These are phyloP conservation scores for Phytophthora cajani DNA, from an alignment of 352 stramenopile species.

Conservation along the genomic window DNA sequence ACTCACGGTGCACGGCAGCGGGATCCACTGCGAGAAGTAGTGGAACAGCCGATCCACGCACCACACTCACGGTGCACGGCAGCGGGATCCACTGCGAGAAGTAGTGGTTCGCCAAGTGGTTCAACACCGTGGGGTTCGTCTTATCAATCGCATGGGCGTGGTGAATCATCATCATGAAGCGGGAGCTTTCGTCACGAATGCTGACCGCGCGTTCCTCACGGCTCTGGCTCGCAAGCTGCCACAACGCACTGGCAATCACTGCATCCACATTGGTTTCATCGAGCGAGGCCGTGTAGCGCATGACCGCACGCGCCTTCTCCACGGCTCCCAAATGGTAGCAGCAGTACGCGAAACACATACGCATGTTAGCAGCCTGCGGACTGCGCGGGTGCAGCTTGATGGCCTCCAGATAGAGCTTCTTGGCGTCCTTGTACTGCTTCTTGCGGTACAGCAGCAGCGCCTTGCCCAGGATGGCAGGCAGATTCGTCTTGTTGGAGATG, in stretches of 20 bases:
- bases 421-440: constrained; percentile 90
- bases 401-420: constrained; percentile 93
- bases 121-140: constrained; percentile 92
- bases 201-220: constrained; percentile 77
- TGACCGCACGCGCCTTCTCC: constrained; percentile 85
- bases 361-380: constrained; percentile 89
- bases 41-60: constrained; percentile 92
- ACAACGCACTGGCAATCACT: constrained; percentile 93
- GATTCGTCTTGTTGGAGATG: constrained; percentile 89
- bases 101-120: constrained; percentile 98
- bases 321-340: constrained; percentile 95
- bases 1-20: constrained; percentile 85
- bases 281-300: constrained; percentile 84
- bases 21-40: constrained; percentile 98
- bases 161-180: constrained; percentile 92
- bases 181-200: constrained; percentile 88
- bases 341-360: constrained; percentile 97
- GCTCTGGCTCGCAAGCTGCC: constrained; percentile 88
- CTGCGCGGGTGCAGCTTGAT: constrained; percentile 94
- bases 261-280: constrained; percentile 95
- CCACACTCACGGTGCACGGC: constrained; percentile 85
- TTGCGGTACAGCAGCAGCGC: constrained; percentile 88
- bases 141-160: constrained; percentile 92
- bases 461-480: constrained; percentile 87
- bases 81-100: constrained; percentile 97